Base-by-base conservation (phyloP, 148 eudicot genomes). In the Hydrangea macrophylla region DNA sequence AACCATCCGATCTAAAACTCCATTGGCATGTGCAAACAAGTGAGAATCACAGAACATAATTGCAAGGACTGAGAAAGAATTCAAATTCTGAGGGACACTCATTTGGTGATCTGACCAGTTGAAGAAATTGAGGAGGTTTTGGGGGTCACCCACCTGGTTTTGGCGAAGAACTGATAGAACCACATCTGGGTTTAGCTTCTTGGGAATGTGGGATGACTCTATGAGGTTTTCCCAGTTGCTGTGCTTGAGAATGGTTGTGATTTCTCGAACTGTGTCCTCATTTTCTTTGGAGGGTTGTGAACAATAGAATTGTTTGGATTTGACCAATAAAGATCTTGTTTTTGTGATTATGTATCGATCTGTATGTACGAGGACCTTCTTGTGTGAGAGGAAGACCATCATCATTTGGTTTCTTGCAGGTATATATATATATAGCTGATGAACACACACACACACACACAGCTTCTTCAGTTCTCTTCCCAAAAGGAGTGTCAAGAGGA, bases 121-220 rank as follows among this genome's bases (percentile, higher is more conserved):
- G 77, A 92, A 92, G 90, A 92, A 92, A 57, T 80, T 73, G 40
- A 85, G 71, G 42, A 88, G 83, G 25, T 79, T 79, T 68, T 80
- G 69, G 30, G 95, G 88, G 58, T 92, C 82, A 53, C 40, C 70
- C 9, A 23, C 40, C 58, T 65, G 73, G 63, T 74, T 80, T 24
- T 77, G 73, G 39, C 63, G 76, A 60, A 92, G 88, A 64, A 92
- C 85, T 32, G 92, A 83, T 74, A 73, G 79, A 33, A 92, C 71
- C 65, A 92, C 77, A 73, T 92, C 86, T n/a, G 95, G 84, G 83
- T 74, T 86, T 62, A 92, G 83, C 68, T 75, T 82, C 20, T 62
- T 63, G 8, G 68, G 64, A 2, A 86, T 23, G 18, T 69, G 31
- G 12, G 96, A 87, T 13, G 86, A 82, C 18, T 82, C 83, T 56